Evolutionary conservation across 257 asterid genomes (phyloP).

Genomic region (Lantana camara): DNA sequence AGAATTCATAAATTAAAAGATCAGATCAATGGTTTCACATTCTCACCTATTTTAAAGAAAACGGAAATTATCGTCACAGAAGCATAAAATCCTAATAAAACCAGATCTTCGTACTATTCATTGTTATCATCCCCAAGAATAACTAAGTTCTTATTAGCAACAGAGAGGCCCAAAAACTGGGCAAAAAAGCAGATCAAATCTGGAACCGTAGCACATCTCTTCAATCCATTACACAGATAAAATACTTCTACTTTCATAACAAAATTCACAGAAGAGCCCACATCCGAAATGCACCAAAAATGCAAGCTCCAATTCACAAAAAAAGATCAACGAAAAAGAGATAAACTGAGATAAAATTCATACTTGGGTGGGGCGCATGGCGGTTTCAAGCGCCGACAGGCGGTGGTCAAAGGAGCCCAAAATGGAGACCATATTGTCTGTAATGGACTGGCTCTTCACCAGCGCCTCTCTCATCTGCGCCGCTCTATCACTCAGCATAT

Average conservation of each 20-base stretch:
- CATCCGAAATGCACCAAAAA: slow-evolving; percentile 21
- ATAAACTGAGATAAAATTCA: neutral
- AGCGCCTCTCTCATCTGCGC: slow-evolving; percentile 67
- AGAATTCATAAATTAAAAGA: slow-evolving; percentile 17
- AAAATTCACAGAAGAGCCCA: slow-evolving; percentile 22
- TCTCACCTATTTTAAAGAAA: neutral
- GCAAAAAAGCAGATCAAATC: slow-evolving; percentile 29
- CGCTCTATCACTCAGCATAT: slow-evolving; percentile 50
- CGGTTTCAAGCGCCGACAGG: slow-evolving; percentile 70
- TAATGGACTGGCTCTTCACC: slow-evolving; percentile 65
- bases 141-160: neutral
- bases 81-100: slow-evolving; percentile 3
- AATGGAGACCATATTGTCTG: slow-evolving; percentile 69
- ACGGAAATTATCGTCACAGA: slow-evolving; percentile 11
- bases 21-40: slow-evolving; percentile 24
- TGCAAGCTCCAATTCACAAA: neutral
- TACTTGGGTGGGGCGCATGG: slow-evolving; percentile 82
- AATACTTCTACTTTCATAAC: slow-evolving; percentile 14
- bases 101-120: slow-evolving; percentile 24
- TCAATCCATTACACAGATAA: slow-evolving; percentile 16
- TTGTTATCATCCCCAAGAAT: neutral
- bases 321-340: neutral
- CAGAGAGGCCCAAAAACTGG: neutral
- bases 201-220: slow-evolving; percentile 2
- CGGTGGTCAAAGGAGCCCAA: slow-evolving; percentile 78